Evolutionary conservation across 1,139 yeast genomes (phyloP).

Genomic region (Entelexis sorbosivorans): DNA sequence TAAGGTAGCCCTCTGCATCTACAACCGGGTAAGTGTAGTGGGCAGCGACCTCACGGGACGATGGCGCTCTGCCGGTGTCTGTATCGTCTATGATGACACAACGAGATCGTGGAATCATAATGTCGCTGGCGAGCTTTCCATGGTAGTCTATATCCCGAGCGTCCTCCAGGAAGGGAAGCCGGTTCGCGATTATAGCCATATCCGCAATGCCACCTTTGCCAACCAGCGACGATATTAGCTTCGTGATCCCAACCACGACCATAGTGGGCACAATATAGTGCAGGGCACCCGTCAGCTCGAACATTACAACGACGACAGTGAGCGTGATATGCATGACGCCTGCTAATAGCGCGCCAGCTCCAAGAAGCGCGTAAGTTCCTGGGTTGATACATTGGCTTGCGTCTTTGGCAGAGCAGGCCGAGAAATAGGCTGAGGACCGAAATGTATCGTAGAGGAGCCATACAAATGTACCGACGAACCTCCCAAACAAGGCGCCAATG

Average conservation of each 20-base stretch:
- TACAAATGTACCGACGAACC: constrained; percentile 65
- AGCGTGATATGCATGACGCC: constrained; percentile 91
- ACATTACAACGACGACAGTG: constrained; percentile 94
- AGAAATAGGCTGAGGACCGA: constrained; percentile 39
- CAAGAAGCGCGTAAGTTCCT: constrained; percentile 90
- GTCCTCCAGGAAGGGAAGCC: constrained; percentile 66
- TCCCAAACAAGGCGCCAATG: constrained; percentile 87
- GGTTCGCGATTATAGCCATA: constrained; percentile 82
- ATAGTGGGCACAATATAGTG: constrained; percentile 86
- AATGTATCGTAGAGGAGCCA: constrained; percentile 43
- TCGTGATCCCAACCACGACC: constrained; percentile 92
- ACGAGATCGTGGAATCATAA: constrained; percentile 17
- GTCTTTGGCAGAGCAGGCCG: constrained; percentile 34
- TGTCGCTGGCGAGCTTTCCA: constrained; percentile 29
- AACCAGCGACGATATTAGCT: constrained; percentile 59
- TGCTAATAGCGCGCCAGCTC: constrained; percentile 91
- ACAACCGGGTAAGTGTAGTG: constrained; percentile 39
- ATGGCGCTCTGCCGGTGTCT: constrained; percentile 8
- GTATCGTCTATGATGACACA: constrained; percentile 8
- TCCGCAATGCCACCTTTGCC: constrained; percentile 90
- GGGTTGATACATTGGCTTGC: constrained; percentile 58
- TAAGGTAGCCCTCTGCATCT: constrained; percentile 42
- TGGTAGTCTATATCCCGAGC: constrained; percentile 44
- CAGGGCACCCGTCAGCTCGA: constrained; percentile 89
- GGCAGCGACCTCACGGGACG: constrained; percentile 3